Percentiles rank a stretch among this genome's conserved stretches.
phyloP scores from a whole-genome alignment of 805 yeast genomes.

The Lachancea sp. region DNA sequence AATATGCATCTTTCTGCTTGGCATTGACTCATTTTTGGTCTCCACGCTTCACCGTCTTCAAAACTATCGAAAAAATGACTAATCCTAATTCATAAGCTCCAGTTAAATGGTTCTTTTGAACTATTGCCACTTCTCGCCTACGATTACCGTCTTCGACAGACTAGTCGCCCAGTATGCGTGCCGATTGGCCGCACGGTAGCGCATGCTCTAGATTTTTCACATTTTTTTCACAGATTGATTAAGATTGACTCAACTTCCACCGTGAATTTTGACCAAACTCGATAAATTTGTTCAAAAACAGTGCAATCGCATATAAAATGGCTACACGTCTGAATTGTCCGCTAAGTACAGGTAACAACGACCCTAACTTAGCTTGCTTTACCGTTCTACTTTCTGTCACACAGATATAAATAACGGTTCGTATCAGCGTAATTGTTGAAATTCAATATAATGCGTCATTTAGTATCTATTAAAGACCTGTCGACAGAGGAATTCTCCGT shows the following conservation, averaged over 20 bases:
- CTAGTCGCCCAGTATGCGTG: background rate
- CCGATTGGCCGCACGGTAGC: background rate
- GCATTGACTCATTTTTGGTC: too few relatives aligned
- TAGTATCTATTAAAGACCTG: slow-evolving; percentile 76
- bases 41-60: too few relatives aligned
- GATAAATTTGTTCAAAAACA: background rate
- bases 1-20: too few relatives aligned
- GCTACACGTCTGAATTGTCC: slow-evolving; percentile 13
- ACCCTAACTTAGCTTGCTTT: too few relatives aligned
- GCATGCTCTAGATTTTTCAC: background rate
- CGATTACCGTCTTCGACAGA: background rate
- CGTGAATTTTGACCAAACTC: background rate
- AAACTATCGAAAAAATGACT: too few relatives aligned
- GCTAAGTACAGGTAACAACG: slow-evolving; percentile 31
- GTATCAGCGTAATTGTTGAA: too few relatives aligned
- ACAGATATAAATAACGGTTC: too few relatives aligned
- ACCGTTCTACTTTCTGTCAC: too few relatives aligned
- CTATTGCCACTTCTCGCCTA: background rate
- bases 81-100: too few relatives aligned
- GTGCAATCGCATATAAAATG: slow-evolving; percentile 1
- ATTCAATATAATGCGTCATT: slow-evolving; percentile 46
- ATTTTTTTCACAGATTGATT: background rate
- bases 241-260: slow-evolving; percentile 2
- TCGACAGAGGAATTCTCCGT: slow-evolving; percentile 61
- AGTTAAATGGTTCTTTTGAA: too few relatives aligned